Conservation (phyloP, 192 early-diverging fungal genomes). For the Podila epigama region DNA sequence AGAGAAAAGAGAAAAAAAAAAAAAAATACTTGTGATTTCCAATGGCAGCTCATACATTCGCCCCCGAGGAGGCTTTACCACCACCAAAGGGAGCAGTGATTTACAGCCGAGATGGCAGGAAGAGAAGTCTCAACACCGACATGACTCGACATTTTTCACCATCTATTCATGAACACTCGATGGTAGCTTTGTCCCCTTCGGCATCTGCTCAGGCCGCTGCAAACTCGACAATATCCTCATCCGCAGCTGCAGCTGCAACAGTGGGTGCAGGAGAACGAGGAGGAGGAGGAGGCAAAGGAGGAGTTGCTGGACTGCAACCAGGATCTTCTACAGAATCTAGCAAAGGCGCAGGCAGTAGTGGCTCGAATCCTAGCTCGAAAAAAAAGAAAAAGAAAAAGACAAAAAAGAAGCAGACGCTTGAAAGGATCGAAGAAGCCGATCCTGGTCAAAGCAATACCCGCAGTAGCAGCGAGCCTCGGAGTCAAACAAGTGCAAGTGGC, state of each 20-base stretch:
- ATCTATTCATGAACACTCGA: constrained; percentile 27
- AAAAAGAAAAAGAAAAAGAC: constrained; percentile 45
- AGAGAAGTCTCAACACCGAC: constrained; percentile 47
- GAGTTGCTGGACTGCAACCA: not conserved
- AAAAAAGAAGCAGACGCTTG: constrained; percentile 30
- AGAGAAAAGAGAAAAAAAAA: not conserved
- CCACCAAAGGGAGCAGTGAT: constrained; percentile 51
- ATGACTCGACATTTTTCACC: constrained; percentile 40
- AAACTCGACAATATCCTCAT: constrained; percentile 2
- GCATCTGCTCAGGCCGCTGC: too few species aligned
- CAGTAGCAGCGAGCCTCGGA: constrained; percentile 1
- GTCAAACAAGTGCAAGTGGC: too few species aligned
- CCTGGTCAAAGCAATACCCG: not conserved
- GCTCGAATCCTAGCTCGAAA: constrained; percentile 8
- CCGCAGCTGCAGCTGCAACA: constrained; percentile 1
- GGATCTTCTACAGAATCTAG: not conserved
- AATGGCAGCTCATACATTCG: constrained; percentile 50
- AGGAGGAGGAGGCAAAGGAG: too few species aligned
- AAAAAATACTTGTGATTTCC: not conserved
- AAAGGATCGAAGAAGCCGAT: constrained; percentile 35
- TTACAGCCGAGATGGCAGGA: constrained; percentile 53
- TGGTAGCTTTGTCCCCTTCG: not conserved
- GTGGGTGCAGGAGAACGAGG: not conserved
- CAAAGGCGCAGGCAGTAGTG: not conserved
- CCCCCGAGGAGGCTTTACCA: constrained; percentile 50